phyloP scores from a whole-genome alignment of 2,329 filamentous ascomycete species.

The Alternaria angustiovoidea region DNA sequence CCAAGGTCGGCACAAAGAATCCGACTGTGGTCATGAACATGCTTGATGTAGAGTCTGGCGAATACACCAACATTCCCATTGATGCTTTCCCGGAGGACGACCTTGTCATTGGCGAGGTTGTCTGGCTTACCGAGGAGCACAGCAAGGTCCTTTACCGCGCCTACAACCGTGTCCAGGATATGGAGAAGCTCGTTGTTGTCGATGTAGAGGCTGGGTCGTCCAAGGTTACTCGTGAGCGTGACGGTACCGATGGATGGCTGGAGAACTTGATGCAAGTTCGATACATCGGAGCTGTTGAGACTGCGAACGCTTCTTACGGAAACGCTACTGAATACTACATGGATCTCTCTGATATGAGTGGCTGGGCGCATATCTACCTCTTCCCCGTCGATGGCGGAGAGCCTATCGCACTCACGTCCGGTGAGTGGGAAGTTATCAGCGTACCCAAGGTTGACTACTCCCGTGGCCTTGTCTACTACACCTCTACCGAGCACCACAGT shows the following conservation, averaged over 20 bases:
- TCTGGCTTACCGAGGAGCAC: conserved; percentile 71
- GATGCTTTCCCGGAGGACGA: conserved; percentile 68
- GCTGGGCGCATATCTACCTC: conserved; percentile 72
- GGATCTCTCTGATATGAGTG: conserved; percentile 71
- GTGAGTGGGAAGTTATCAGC: conserved; percentile 70
- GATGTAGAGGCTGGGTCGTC: conserved; percentile 60
- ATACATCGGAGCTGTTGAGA: conserved; percentile 60
- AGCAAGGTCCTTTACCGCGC: conserved; percentile 69
- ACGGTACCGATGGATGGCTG: conserved; percentile 69
- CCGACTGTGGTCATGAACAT: conserved; percentile 70
- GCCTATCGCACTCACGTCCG: conserved; percentile 66
- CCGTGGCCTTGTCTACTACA: conserved; percentile 68
- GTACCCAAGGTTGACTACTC: conserved; percentile 68
- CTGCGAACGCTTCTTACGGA: conserved; percentile 45
- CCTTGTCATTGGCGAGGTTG: conserved; percentile 71
- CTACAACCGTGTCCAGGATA: conserved; percentile 74
- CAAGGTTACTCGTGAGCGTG: conserved; percentile 62
- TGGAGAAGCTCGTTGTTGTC: conserved; percentile 68
- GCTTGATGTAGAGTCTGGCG: conserved; percentile 60
- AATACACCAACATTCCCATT: conserved; percentile 59
- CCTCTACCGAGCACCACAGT: conserved; percentile 70
- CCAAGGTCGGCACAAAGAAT: conserved; percentile 73
- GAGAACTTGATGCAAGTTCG: conserved; percentile 66
- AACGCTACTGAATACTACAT: conserved; percentile 64
- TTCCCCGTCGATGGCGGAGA: conserved; percentile 65